These are phyloP conservation scores for Astrocystis sublimbata DNA, from an alignment of 495 filamentous ascomycete species.

Conservation along the genomic window DNA sequence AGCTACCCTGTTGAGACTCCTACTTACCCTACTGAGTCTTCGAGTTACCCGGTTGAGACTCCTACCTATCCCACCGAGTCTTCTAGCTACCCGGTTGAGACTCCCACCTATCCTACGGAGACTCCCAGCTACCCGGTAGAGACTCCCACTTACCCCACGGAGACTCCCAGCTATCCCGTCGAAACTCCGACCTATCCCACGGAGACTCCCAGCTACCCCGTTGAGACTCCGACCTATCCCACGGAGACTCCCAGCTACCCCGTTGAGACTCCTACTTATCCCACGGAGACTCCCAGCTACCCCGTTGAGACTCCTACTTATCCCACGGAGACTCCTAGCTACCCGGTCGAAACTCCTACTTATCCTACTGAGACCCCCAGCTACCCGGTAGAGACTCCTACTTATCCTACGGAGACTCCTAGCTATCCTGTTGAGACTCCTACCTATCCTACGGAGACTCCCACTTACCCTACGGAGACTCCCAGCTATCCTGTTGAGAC, in stretches of 20 bases:
- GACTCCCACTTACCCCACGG: background rate
- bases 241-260: background rate
- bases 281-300: background rate
- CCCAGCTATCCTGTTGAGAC: background rate
- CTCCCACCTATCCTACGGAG: constrained; percentile 14
- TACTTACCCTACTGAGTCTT: constrained; percentile 18
- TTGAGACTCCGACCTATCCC: constrained; percentile 11
- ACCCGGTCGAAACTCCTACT: background rate
- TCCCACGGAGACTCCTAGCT: constrained; percentile 2
- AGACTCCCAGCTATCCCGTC: constrained; percentile 1
- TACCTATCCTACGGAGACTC: background rate
- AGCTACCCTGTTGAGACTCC: constrained; percentile 18
- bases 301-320: constrained; percentile 2
- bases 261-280: background rate
- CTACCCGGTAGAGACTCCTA: background rate
- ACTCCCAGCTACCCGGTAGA: background rate
- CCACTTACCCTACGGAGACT: background rate
- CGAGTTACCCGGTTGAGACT: background rate
- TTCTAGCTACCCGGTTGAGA: too few species aligned
- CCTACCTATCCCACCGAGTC: constrained; percentile 16
- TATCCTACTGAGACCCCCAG: constrained; percentile 15
- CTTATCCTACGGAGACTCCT: constrained; percentile 1
- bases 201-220: background rate
- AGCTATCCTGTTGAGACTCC: background rate
- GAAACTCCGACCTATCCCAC: background rate